Evolutionary conservation across 2,329 filamentous ascomycete species (phyloP), one percentile per base, ranked within the genome.

Genomic region (Thielaviopsis musarum): DNA sequence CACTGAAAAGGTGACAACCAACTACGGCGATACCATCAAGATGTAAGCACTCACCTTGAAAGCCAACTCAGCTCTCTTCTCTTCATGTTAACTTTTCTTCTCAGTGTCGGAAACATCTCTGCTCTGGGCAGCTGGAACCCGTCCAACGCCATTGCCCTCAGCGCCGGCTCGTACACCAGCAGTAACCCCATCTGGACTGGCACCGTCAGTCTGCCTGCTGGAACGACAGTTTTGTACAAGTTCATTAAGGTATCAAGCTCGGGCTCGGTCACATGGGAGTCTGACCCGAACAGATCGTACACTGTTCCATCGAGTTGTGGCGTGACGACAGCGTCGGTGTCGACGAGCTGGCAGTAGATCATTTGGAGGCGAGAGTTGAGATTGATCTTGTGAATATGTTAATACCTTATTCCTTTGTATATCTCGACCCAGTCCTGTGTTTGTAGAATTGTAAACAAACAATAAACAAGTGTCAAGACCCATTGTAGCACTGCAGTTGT

Each of bases 191-290:
- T 82, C 10, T 85, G 82, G 82, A 74, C 70, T 10, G 70, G 67
- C 2, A 77, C 74, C 0, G 65, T 83, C 45, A 74, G 68, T 24
- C 66, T 85, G 10, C 71, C 76, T 0, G 73, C 79, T 0, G 81
- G 79, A 1, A 74, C 71, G 0, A 70, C 66, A 0, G 75, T 85
- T 61, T 67, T 78, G 67, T 85, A 83, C 67, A 84, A 85, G 69
- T 86, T 79, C 65, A 74, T 85, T 63, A 77, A 76, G 64, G 74
- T 80, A 51, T 72, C 71, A n/a, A 67, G 66, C 1, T 70, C 73
- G 64, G 79, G 80, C 0, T 69, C 67, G 0, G 70, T 81, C 5
- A 73, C 71, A 0, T 85, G 81, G 81, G 81, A 84, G 68, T 76
- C 72, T 57, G 81, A 81, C 22, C 70, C 72, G 0, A 74, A 75